A percentile compares a stretch with the other conserved stretches of the same genome.
Evolutionary conservation across 75 land plant genomes (phyloP).

Genomic region (Cryptomeria japonica): DNA sequence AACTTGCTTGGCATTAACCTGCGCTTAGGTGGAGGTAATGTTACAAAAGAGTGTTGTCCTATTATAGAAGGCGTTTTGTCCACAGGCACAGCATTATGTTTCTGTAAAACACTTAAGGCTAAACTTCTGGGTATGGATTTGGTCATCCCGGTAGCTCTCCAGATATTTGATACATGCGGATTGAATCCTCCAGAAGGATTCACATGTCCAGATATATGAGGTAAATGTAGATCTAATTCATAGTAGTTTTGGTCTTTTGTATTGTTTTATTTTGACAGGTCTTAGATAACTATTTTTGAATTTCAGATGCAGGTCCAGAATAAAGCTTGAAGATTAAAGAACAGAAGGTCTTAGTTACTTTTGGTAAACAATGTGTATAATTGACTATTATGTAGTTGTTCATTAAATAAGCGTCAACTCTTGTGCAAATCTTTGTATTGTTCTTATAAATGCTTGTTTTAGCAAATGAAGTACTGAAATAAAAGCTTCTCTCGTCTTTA

Average conservation of each 20-base stretch:
- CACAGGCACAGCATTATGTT: neutral
- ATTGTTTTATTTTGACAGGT: too few species aligned
- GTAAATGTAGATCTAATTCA: neutral
- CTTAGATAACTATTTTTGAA: too few species aligned
- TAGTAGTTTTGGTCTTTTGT: too few species aligned
- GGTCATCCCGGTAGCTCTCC: neutral
- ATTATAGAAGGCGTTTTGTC: neutral
- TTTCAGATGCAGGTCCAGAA: neutral
- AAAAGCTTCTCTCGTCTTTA: too few species aligned
- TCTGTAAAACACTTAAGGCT: neutral
- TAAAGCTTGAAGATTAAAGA: neutral
- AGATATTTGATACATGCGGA: neutral
- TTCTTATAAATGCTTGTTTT: too few species aligned
- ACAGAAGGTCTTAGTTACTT: neutral
- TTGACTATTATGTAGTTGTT: neutral
- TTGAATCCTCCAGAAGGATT: neutral
- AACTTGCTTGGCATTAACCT: neutral
- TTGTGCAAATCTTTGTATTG: neutral
- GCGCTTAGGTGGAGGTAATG: neutral
- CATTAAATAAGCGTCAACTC: neutral
- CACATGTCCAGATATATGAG: neutral
- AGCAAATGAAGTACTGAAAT: neutral
- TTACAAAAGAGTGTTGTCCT: neutral
- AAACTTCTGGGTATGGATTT: neutral
- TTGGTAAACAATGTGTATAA: neutral